Evolutionary conservation across 2,329 filamentous ascomycete genomes (phyloP).

Genomic region (Microthyrium microscopicum): DNA sequence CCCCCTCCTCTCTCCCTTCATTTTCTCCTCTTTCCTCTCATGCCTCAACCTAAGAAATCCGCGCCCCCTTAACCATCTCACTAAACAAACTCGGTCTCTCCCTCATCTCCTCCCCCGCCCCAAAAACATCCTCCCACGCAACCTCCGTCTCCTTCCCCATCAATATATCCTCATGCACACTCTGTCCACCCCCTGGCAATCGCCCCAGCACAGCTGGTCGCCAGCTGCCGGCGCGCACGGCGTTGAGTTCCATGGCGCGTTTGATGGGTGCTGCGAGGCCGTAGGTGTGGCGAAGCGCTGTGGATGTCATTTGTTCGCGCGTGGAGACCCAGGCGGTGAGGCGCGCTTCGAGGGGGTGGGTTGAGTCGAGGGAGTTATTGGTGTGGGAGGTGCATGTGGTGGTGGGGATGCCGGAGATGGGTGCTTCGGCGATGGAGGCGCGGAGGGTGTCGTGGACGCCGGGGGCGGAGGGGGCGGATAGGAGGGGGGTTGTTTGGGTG

Average conservation of each 20-base stretch:
- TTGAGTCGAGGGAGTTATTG: conserved; percentile 36
- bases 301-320: conserved; percentile 77
- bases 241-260: conserved; percentile 88
- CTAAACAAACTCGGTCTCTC: conserved; percentile 61
- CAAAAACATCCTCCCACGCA: conserved; percentile 85
- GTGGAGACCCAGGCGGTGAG: conserved; percentile 81
- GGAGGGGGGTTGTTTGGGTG: conserved; percentile 33
- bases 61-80: conserved; percentile 86
- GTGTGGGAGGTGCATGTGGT: conserved; percentile 19
- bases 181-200: conserved; percentile 47
- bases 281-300: conserved; percentile 69
- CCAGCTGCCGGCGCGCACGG: conserved; percentile 66
- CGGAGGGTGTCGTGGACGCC: conserved; percentile 90
- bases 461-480: conserved; percentile 71
- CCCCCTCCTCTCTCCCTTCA: no score
- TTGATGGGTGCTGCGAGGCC: conserved; percentile 86
- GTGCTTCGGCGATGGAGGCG: conserved; percentile 51
- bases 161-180: conserved; percentile 81
- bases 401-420: conserved; percentile 22
- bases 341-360: conserved; percentile 83
- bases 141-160: conserved; percentile 60
- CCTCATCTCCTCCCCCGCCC: conserved; percentile 50
- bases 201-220: conserved; percentile 52
- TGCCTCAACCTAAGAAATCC: no score
- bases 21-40: no score